Percentiles rank a stretch among this genome's conserved stretches.
These are phyloP conservation scores for Phytophthora melonis DNA, from an alignment of 352 stramenopile species.

Conservation along the genomic window DNA sequence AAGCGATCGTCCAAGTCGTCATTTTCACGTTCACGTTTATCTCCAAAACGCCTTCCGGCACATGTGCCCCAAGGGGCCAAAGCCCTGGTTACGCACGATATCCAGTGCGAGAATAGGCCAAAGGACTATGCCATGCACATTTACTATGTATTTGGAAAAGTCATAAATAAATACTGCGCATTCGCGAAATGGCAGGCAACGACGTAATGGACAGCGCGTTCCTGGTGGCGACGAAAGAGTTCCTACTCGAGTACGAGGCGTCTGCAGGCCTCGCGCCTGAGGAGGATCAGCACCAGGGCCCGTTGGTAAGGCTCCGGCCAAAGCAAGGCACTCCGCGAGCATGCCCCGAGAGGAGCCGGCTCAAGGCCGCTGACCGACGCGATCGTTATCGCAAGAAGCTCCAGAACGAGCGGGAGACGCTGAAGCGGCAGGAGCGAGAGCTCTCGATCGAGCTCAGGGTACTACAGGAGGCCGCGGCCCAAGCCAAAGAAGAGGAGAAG, in stretches of 20 bases:
- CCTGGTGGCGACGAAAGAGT: slow-evolving; percentile 10
- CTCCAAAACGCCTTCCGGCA: too few relatives aligned
- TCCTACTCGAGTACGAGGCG: slow-evolving; percentile 19
- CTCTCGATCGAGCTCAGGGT: not conserved
- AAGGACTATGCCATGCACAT: too few relatives aligned
- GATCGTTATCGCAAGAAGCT: slow-evolving; percentile 25
- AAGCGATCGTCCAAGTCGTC: not conserved
- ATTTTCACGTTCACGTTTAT: too few relatives aligned
- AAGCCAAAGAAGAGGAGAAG: slow-evolving; percentile 12
- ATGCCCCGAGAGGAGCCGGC: not conserved
- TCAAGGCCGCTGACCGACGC: slow-evolving; percentile 19
- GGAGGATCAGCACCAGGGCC: not conserved
- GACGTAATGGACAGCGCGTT: slow-evolving; percentile 17
- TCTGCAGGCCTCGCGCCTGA: not conserved
- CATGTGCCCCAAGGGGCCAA: too few relatives aligned
- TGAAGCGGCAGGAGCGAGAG: slow-evolving; percentile 27
- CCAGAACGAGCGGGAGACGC: slow-evolving; percentile 16
- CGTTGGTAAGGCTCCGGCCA: not conserved
- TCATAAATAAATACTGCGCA: not conserved
- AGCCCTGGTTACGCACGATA: too few relatives aligned
- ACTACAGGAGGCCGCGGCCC: slow-evolving; percentile 4
- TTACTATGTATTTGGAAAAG: too few relatives aligned
- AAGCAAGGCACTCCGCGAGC: not conserved
- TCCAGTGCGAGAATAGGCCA: too few relatives aligned
- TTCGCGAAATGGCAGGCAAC: slow-evolving; percentile 1